A percentile compares a stretch with the other conserved stretches of the same genome.
phyloP scores from a whole-genome alignment of 2,329 filamentous ascomycete species.

The Mariannaea elegans region DNA sequence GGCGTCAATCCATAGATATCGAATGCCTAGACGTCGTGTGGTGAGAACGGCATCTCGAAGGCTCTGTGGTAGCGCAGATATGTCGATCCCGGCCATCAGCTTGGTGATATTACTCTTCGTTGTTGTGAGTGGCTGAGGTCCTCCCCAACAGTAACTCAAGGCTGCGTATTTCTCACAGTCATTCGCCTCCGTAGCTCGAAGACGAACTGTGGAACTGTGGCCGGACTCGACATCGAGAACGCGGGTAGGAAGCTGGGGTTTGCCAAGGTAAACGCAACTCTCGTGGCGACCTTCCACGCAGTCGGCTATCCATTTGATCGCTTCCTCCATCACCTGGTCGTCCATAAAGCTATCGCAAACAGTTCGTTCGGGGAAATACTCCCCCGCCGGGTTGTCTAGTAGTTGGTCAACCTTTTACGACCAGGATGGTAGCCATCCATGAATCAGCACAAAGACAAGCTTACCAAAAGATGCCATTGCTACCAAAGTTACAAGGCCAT shows the following conservation, averaged over 20 bases:
- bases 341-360: constrained; percentile 3
- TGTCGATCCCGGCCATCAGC: not conserved
- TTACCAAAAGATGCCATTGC: not conserved
- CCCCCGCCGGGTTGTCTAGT: not conserved
- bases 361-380: not conserved
- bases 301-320: not conserved
- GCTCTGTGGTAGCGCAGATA: not conserved
- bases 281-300: constrained; percentile 5
- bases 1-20: constrained; percentile 5
- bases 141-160: constrained; percentile 3
- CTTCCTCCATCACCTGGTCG: not conserved
- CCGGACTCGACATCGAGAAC: not conserved
- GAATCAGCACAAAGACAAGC: not conserved
- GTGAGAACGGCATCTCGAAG: not conserved
- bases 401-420: not conserved
- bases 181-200: not conserved
- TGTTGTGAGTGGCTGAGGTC: not conserved
- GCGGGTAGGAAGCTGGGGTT: not conserved
- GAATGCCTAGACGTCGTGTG: not conserved
- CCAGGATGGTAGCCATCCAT: not conserved
- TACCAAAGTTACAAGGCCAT: not conserved
- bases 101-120: not conserved
- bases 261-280: not conserved
- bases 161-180: not conserved
- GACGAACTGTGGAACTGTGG: not conserved